Base-by-base conservation (phyloP, 139 green algal genomes). In the Picochlorum sp. region DNA sequence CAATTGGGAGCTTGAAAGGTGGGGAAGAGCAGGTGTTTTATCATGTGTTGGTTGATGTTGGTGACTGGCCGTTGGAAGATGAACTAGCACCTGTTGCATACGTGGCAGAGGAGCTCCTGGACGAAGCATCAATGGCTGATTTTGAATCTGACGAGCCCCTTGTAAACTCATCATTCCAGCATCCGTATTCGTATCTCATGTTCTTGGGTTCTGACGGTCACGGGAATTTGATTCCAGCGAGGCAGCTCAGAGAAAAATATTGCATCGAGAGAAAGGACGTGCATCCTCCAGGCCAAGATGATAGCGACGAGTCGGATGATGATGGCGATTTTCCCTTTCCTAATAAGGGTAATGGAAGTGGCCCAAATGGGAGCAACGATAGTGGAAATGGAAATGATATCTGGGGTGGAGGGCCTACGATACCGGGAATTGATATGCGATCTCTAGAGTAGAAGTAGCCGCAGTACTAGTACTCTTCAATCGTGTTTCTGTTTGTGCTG, bases 181-280 rank as follows among this genome's bases (percentile, higher is more conserved):
- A 31, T 33, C 57, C 81, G 0, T 92, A 81, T 65, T 57, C 63
- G 12, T 81, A 84, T 61, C 68, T 84, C 12, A 69, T 95, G 56
- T 95, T 93, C 61, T 65, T 91, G 26, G 86, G 86, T 1, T 50
- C 71, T 22, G 86, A 94, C 53, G 81, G 67, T 5, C 55, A 68
- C 3, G 86, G 86, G 7, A 83, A 93, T 76, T 71, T 86, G 65
- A 50, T 94, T 33, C 83, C 85, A 12, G 79, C 62, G 41, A 64
- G 65, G 53, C 69, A 84, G 52, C 66, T 91, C 29, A 64, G 82
- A 4, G 77, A 91, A 57, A 85, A 77, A 56, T 89, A 84, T 55
- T 74, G 59, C 40, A 67, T 70, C 7, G 47, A 59, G 9, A 54
- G 79, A 10, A 51, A 63, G 30, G 79, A 86, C 55, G 64, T 86